A percentile compares a stretch with the other conserved stretches of the same genome.
Conservation (phyloP, 306 rosid genomes). For the Casuarina equisetifolia region DNA sequence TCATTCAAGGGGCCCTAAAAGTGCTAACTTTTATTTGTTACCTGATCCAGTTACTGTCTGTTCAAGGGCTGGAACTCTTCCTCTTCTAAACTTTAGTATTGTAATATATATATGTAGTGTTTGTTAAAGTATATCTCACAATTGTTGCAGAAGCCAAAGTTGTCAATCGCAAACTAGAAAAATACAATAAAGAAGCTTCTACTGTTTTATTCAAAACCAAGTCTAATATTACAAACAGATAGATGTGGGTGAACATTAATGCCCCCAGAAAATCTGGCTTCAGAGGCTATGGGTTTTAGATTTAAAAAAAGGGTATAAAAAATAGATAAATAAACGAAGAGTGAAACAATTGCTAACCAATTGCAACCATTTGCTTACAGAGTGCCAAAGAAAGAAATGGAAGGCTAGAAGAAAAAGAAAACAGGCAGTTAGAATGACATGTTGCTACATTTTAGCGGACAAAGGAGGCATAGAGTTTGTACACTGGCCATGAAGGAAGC, state of each 20-base stretch:
- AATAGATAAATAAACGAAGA: background rate
- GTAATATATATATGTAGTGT: background rate
- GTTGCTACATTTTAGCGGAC: background rate
- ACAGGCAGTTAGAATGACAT: background rate
- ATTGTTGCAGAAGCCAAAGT: slow-evolving; percentile 18
- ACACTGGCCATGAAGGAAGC: slow-evolving; percentile 14
- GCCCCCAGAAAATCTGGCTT: slow-evolving; percentile 15
- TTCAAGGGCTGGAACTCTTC: background rate
- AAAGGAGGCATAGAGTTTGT: background rate
- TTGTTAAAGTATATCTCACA: background rate
- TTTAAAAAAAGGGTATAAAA: background rate
- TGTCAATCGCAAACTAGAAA: slow-evolving; percentile 17
- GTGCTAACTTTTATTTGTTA: background rate
- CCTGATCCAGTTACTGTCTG: background rate
- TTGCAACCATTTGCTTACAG: background rate
- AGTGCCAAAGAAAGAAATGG: background rate
- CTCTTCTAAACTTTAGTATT: background rate
- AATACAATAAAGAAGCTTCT: slow-evolving; percentile 23
- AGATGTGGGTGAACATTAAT: slow-evolving; percentile 12
- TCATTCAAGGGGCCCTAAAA: background rate
- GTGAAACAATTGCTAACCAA: background rate
- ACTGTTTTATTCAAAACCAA: slow-evolving; percentile 18
- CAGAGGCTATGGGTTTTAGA: slow-evolving; percentile 1
- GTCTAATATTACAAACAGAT: slow-evolving; percentile 16
- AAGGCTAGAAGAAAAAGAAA: slow-evolving; percentile 4